Evolutionary conservation across 805 yeast species (phyloP).

Genomic region (Henningerozyma blattae): DNA sequence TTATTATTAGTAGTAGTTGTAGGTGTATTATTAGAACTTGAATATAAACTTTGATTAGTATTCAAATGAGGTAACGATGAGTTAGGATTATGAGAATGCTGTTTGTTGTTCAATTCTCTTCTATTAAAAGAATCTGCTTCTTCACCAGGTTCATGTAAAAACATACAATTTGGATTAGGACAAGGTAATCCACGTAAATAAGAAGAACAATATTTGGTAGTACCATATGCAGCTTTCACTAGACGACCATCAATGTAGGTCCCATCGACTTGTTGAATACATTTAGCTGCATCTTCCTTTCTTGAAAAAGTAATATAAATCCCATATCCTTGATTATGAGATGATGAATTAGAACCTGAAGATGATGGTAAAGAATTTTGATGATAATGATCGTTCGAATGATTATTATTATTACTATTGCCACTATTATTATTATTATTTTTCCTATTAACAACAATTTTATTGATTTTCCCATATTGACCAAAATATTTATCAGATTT

Average conservation of each 20-base stretch:
- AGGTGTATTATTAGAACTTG: slow-evolving; percentile 1
- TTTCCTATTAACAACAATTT: slow-evolving; percentile 83
- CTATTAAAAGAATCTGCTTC: slow-evolving; percentile 95
- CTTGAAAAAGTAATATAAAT: slow-evolving; percentile 89
- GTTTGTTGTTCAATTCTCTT: slow-evolving; percentile 27
- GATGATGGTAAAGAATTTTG: too few species aligned
- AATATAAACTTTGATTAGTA: background rate
- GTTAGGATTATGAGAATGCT: slow-evolving; percentile 16
- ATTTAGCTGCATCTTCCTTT: slow-evolving; percentile 90
- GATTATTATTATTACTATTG: too few species aligned
- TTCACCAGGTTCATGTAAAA: slow-evolving; percentile 97
- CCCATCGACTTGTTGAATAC: slow-evolving; percentile 88
- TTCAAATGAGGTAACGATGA: background rate
- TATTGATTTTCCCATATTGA: slow-evolving; percentile 93
- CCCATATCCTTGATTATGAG: slow-evolving; percentile 62
- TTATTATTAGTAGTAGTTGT: slow-evolving; percentile 4
- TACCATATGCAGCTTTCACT: slow-evolving; percentile 93
- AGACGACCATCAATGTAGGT: slow-evolving; percentile 84
- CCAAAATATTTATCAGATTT: slow-evolving; percentile 92
- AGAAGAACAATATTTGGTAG: slow-evolving; percentile 96
- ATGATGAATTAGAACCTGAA: too few species aligned
- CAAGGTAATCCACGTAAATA: slow-evolving; percentile 91
- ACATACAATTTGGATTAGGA: slow-evolving; percentile 98
- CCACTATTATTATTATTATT: slow-evolving; percentile 28
- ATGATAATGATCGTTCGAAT: slow-evolving; percentile 17